A percentile compares a stretch with the other conserved stretches of the same genome.
phyloP scores from a whole-genome alignment of 176 grass and related monocot species.

The Leersia perrieri region DNA sequence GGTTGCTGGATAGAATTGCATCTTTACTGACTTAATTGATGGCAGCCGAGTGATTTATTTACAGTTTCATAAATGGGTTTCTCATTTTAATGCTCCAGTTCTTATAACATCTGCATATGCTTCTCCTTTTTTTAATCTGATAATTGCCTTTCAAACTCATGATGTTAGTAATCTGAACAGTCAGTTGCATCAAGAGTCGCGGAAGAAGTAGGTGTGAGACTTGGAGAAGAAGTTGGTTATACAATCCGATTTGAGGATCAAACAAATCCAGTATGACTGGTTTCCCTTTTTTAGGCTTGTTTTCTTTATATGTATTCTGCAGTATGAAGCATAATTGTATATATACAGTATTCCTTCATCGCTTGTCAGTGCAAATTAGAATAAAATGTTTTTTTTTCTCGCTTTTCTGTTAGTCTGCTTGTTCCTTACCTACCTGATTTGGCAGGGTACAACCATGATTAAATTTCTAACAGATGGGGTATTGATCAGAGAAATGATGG shows the following conservation, averaged over 20 bases:
- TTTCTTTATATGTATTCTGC: constrained; percentile 9
- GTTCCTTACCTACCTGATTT: constrained; percentile 28
- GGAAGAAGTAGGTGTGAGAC: constrained; percentile 82
- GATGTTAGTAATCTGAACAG: constrained; percentile 57
- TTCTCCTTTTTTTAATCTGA: constrained; percentile 11
- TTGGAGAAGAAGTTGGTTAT: constrained; percentile 99
- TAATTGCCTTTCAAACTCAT: constrained; percentile 25
- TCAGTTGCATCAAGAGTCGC: constrained; percentile 85
- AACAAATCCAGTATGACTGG: constrained; percentile 75
- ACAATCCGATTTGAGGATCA: constrained; percentile 95
- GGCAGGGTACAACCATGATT: constrained; percentile 74
- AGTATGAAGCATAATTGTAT: not conserved
- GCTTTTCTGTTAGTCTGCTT: constrained; percentile 11
- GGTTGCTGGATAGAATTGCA: not conserved
- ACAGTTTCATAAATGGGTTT: not conserved
- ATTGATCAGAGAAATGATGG: constrained; percentile 99
- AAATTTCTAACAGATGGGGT: constrained; percentile 99
- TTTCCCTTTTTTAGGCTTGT: constrained; percentile 13
- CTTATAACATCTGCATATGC: not conserved
- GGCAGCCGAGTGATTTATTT: not conserved
- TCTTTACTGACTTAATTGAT: constrained; percentile 5
- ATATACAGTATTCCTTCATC: not conserved
- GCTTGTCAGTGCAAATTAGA: not conserved
- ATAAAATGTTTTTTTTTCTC: not conserved
- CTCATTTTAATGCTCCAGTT: constrained; percentile 2